A percentile compares a stretch with the other conserved stretches of the same genome.
These are phyloP conservation scores for Blastocystis sp. DNA, from an alignment of 352 stramenopile genomes.

Conservation along the genomic window DNA sequence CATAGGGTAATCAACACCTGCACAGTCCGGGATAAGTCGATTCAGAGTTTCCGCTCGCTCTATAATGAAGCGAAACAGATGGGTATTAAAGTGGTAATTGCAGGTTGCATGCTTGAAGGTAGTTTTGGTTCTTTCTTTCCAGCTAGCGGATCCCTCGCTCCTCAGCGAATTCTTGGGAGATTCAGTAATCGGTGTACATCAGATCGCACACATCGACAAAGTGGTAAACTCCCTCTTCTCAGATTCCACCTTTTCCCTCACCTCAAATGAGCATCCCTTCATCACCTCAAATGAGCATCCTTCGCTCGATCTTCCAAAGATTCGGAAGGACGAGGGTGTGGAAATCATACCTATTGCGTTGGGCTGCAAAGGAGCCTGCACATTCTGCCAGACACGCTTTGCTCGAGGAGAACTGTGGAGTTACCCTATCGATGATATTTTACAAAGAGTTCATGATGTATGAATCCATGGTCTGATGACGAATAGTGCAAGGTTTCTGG, in stretches of 20 bases:
- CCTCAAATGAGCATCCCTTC: constrained; percentile 38
- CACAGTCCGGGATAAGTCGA: constrained; percentile 83
- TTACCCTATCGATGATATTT: constrained; percentile 75
- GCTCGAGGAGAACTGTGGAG: constrained; percentile 78
- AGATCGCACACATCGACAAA: not conserved
- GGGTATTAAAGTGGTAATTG: constrained; percentile 77
- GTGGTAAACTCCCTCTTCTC: not conserved
- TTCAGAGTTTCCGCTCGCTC: constrained; percentile 79
- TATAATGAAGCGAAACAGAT: constrained; percentile 72
- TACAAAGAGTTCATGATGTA: constrained; percentile 71
- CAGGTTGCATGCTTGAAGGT: constrained; percentile 78
- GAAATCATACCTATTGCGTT: constrained; percentile 84
- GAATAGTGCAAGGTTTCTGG: constrained; percentile 66
- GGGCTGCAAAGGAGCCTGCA: constrained; percentile 81
- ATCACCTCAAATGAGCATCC: constrained; percentile 66
- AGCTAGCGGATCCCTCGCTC: constrained; percentile 14
- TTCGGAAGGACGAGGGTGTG: constrained; percentile 81
- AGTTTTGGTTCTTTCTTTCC: not conserved
- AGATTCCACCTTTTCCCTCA: not conserved
- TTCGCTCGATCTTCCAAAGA: constrained; percentile 79
- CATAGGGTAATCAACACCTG: constrained; percentile 78
- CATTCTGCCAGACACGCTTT: constrained; percentile 84
- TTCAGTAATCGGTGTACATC: not conserved
- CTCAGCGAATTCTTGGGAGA: not conserved
- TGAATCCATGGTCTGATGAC: not conserved